A percentile compares a stretch with the other conserved stretches of the same genome.
Evolutionary conservation across 352 stramenopile species (phyloP).

Genomic region (Globisporangium middletonii): DNA sequence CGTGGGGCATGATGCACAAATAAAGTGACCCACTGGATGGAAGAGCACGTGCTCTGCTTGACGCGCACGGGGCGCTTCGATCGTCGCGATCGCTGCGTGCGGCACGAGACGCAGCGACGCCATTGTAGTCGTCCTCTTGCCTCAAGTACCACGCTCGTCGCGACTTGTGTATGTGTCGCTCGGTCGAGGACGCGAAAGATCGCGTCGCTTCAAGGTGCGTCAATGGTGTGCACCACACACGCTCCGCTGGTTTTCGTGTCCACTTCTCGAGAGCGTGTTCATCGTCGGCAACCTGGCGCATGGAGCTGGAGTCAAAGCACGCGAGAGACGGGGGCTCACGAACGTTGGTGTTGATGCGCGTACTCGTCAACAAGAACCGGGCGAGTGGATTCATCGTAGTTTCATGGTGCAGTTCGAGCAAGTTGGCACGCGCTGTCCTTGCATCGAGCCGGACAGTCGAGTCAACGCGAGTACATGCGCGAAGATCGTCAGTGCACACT

Average conservation of each 20-base stretch:
- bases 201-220: slow-evolving; percentile 1
- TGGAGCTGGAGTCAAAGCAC: too few relatives aligned
- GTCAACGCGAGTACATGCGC: too few relatives aligned
- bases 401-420: too few relatives aligned
- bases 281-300: not conserved
- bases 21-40: slow-evolving; percentile 5
- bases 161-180: not conserved
- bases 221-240: not conserved
- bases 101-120: slow-evolving; percentile 6
- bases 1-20: too few relatives aligned
- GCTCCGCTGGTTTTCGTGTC: not conserved
- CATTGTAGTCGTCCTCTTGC: not conserved
- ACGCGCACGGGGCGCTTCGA: slow-evolving; percentile 6
- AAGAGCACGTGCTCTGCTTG: slow-evolving; percentile 17
- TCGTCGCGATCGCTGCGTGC: not conserved
- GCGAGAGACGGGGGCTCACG: too few relatives aligned
- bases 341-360: too few relatives aligned
- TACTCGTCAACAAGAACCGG: too few relatives aligned
- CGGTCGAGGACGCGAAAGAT: not conserved
- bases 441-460: too few relatives aligned
- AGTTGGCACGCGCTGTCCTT: too few relatives aligned
- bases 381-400: too few relatives aligned
- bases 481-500: too few relatives aligned
- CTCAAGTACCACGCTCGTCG: not conserved
- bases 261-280: not conserved